Evolutionary conservation across 2,329 filamentous ascomycete genomes (phyloP), one percentile per base, ranked within the genome.

Genomic region (Monilinia aucupariae): DNA sequence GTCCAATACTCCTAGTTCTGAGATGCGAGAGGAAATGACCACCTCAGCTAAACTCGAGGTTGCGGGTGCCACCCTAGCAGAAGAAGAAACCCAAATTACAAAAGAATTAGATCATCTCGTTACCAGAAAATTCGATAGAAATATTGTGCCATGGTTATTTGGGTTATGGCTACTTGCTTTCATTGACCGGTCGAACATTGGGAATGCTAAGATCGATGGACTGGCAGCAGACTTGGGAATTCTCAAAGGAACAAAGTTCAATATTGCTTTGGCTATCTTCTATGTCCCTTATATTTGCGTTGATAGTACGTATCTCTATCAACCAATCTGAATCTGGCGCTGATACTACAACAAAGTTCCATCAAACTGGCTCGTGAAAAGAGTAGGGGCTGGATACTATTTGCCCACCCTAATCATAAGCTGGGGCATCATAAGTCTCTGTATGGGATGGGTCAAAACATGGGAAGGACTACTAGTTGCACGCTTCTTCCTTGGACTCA

Each of bases 261-360:
- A 82, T 64, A 86, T 82, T 82, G 75, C 83, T 7, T 77, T 87
- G 32, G 79, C 80, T n/a, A 77, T 82, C 58, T 87, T 87, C 65
- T 87, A 87, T 74, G 74, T 83, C 47, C 77, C 83, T 22, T 87
- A 87, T 73, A 84, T 87, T 62, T 73, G 72, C 45, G 85, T 85
- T 65, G 84, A 86, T 73, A 74, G 59, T 61, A 47, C 37, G 49
- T 17, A 15, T 41, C 47, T 17, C n/a, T 7, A 8, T 20, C 6
- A 8, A 34, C 32, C 15, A 49, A 55, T 43, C n/a, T 1, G 22
- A 2, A n/a, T 53, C 4, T 8, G 64, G 64, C 17, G 75, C 79
- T 20, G 17, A 56, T 17, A 12, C 25, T 83, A 4, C 80, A 84
- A 12, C 82, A 85, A 68, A 76, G 81, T 66, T 82, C 83, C 71